A percentile compares a stretch with the other conserved stretches of the same genome.
Conservation (phyloP, 2,329 filamentous ascomycete genomes). For the Phyllosticta ampelicida region DNA sequence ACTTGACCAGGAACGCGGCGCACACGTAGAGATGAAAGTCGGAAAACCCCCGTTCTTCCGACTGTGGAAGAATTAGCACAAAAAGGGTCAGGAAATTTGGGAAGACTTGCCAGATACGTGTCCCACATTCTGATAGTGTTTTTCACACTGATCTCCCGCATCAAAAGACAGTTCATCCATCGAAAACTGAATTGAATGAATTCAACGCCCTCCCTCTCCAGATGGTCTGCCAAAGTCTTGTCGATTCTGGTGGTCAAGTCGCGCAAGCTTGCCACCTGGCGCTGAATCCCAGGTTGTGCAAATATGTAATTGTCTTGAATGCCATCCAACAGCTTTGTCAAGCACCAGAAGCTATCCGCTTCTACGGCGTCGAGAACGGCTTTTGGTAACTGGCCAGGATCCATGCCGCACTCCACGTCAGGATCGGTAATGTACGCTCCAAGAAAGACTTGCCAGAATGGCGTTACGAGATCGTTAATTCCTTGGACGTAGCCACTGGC, state of each 20-base stretch:
- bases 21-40: slow-evolving; percentile 98
- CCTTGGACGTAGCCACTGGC: slow-evolving; percentile 97
- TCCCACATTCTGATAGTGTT: slow-evolving; percentile 99
- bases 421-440: slow-evolving; percentile 90
- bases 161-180: slow-evolving; percentile 99
- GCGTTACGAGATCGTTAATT: slow-evolving; percentile 95
- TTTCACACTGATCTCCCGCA: slow-evolving; percentile 92
- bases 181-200: slow-evolving; percentile 99
- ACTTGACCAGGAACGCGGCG: slow-evolving; percentile 94
- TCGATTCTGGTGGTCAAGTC: slow-evolving; percentile 91
- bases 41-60: slow-evolving; percentile 96
- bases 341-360: slow-evolving; percentile 95
- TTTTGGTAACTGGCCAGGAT: slow-evolving; percentile 84
- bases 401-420: slow-evolving; percentile 89
- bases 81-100: background rate
- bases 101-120: slow-evolving; percentile 73
- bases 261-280: slow-evolving; percentile 78
- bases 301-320: slow-evolving; percentile 99
- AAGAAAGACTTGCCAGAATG: slow-evolving; percentile 96
- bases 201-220: slow-evolving; percentile 84
- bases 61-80: slow-evolving; percentile 41
- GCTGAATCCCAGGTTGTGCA: slow-evolving; percentile 90
- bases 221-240: slow-evolving; percentile 68
- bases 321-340: slow-evolving; percentile 94
- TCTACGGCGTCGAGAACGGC: slow-evolving; percentile 92